Base-by-base conservation (phyloP, 2,329 filamentous ascomycete species). In the Aspergillus unguis region DNA sequence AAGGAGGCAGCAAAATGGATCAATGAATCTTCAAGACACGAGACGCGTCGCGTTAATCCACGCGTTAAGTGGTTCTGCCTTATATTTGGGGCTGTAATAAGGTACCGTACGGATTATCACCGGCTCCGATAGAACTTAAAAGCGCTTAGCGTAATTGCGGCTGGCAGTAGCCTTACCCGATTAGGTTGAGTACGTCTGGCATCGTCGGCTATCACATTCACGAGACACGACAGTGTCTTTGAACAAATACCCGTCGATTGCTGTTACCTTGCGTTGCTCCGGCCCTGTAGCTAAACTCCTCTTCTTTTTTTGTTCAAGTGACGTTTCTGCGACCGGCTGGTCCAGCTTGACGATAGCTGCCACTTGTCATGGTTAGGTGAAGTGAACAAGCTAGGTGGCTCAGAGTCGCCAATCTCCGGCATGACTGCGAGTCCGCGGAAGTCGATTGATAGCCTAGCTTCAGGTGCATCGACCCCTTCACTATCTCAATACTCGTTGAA, bases 341-440 rank as follows among this genome's bases (percentile, higher is more conserved):
- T 48, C 37, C 44, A 46, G 47, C 45, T 32, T 44, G 44, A 37
- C 29, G 32, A 37, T 50, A 50, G 54, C 48, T 61, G 59, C 61
- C 52, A 51, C 57, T 58, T 69, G 68, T 69, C 66, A 70, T 70
- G 68, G 64, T 65, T 57, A 67, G 64, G 64, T 69, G 69, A 63
- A 58, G 56, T 56, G 58, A 56, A 58, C 63, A 55, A 56, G 54
- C 45, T 62, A 60, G 63, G 66, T 67, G 65, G 67, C 60, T 59
- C 57, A 62, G 62, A 65, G 62, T 60, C 62, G 62, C 63, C 62
- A 62, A 62, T 64, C 67, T 65, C 60, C 62, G 64, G 77, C 69
- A 87, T 87, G 85, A 83, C 81, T 60, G 80, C 80, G 48, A 79
- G 74, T 60, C 81, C 81, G 60, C 81, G 83, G 64, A 85, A 84